A percentile compares a stretch with the other conserved stretches of the same genome.
Conservation (phyloP, 495 filamentous ascomycete genomes). For the Aspergillus funiculosus region DNA sequence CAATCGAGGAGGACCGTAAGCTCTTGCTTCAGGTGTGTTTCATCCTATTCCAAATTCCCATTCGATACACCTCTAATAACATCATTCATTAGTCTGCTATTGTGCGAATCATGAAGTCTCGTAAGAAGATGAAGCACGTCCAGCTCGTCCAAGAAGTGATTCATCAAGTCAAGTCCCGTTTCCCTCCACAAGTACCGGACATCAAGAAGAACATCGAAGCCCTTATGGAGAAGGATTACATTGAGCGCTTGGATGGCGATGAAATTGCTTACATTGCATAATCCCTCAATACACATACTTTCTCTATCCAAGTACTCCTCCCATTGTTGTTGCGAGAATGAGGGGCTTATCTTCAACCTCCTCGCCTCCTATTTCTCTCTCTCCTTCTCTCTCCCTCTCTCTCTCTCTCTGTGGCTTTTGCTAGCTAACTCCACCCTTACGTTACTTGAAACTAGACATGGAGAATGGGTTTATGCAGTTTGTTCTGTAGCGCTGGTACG, state of each 20-base stretch:
- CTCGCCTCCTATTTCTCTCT: neutral
- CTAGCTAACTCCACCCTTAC: no score
- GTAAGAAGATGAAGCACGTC: slow-evolving; percentile 96
- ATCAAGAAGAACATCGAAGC: slow-evolving; percentile 99
- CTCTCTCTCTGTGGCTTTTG: no score
- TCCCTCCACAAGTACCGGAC: slow-evolving; percentile 84
- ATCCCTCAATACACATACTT: slow-evolving; percentile 11
- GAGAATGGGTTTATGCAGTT: no score
- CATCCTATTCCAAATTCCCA: neutral
- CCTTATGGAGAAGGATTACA: slow-evolving; percentile 97
- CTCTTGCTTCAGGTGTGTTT: slow-evolving; percentile 84
- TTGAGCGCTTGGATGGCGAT: slow-evolving; percentile 90
- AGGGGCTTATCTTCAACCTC: no score
- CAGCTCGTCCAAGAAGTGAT: slow-evolving; percentile 92
- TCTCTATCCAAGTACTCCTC: slow-evolving; percentile 5
- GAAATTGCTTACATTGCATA: slow-evolving; percentile 87
- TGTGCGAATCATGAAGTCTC: slow-evolving; percentile 98
- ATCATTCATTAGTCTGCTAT: slow-evolving; percentile 71
- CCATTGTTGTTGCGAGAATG: slow-evolving; percentile 2
- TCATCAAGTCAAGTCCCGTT: slow-evolving; percentile 87
- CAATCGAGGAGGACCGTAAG: slow-evolving; percentile 96
- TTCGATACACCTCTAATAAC: slow-evolving; percentile 22
- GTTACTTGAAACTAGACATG: no score
- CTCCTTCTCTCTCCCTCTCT: no score
- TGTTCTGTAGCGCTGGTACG: no score